Evolutionary conservation across 495 filamentous ascomycete species (phyloP), one percentile per base, ranked within the genome.

Genomic region (Penicillium lagena): DNA sequence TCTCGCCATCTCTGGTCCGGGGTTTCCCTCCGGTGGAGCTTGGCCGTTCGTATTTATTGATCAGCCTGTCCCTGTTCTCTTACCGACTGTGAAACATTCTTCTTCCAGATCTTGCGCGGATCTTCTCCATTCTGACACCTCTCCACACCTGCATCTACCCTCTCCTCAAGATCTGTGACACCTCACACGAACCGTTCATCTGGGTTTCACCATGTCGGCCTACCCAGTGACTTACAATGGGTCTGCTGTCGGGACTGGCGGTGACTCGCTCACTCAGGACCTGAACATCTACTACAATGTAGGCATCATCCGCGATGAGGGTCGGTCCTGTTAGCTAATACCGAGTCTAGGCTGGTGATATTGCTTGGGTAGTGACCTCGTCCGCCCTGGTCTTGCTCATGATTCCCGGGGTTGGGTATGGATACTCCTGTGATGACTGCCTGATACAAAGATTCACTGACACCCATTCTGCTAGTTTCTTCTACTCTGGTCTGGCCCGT

Each of bases 401-500:
- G 93, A 93, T 98, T 70, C 93, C 93, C 9, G 93, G 93, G 51
- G 90, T 98, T 62, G 93, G 80, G 80, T 83, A 72, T 51, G 73
- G 35, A 44, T 10, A n/a, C 4, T 15, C 22, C 29, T 29, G 29
- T 28, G 7, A 39, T 9, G 27, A 15, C 3, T 2, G 5, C 11
- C 34, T 14, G 39, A 11, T 28, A 13, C 7, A 40, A 10, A 15
- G 6, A n/a, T n/a, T n/a, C 22, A 7, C 36, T 49, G 37, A 59
- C 37, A 39, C 22, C 10, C 40, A 14, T 40, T 15, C 15, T 1
- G 17, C 33, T 50, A 73, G 89, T 37, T 96, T 98, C 80, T 96
- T 98, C 77, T 98, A 98, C 74, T 96, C 90, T 9, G 93, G 93
- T 46, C 85, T 97, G 31, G 93, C 93, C n/a, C 85, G 93, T 46